Percentiles rank a stretch among this genome's conserved stretches.
These are phyloP conservation scores for Neocatenulostroma microsporum DNA, from an alignment of 2,329 filamentous ascomycete genomes.

Conservation along the genomic window DNA sequence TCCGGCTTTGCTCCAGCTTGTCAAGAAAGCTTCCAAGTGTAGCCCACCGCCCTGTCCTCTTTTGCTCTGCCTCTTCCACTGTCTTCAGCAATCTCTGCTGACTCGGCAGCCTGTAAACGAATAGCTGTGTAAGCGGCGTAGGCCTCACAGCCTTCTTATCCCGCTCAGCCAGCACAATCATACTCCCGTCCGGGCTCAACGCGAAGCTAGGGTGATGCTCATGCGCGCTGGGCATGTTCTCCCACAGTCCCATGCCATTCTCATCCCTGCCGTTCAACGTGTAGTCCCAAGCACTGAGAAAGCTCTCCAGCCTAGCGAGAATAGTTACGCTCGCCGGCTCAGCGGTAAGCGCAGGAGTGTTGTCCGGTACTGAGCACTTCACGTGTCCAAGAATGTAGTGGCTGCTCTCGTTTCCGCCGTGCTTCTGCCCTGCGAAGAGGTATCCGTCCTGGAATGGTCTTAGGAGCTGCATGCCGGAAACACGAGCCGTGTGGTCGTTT, in stretches of 20 bases:
- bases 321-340: constrained; percentile 20
- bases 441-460: constrained; percentile 20
- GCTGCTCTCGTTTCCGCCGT: constrained; percentile 22
- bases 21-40: constrained; percentile 12
- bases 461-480: constrained; percentile 27
- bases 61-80: constrained; percentile 11
- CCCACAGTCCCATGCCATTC: constrained; percentile 22
- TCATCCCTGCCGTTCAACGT: constrained; percentile 18
- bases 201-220: constrained; percentile 26
- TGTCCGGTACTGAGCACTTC: constrained; percentile 11
- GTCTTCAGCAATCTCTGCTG: neutral
- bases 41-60: constrained; percentile 8
- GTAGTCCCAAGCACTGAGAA: constrained; percentile 23
- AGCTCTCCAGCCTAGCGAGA: constrained; percentile 24
- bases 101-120: constrained; percentile 24
- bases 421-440: constrained; percentile 25
- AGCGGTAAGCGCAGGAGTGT: constrained; percentile 11
- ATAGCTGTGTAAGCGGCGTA: constrained; percentile 20
- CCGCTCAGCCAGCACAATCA: constrained; percentile 26
- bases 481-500: constrained; percentile 11
- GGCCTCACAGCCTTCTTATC: constrained; percentile 24
- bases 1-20: constrained; percentile 8
- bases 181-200: constrained; percentile 13
- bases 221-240: constrained; percentile 26
- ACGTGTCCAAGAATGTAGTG: constrained; percentile 26